Conservation (phyloP, 495 filamentous ascomycete genomes). For the Terfezia boudieri region DNA sequence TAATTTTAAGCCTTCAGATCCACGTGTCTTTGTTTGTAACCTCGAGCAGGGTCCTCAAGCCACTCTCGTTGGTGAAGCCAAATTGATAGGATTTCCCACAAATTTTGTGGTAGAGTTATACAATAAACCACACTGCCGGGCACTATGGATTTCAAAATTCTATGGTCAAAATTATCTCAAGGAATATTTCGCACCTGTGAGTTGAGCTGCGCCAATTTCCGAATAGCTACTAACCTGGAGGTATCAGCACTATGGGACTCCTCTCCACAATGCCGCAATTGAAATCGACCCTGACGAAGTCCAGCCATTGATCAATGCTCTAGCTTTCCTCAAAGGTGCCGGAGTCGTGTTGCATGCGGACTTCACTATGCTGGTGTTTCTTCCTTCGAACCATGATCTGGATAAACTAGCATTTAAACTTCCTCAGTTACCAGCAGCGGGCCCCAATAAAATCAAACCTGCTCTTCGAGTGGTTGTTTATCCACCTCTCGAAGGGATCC, state of each 20-base stretch:
- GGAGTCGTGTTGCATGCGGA: slow-evolving; percentile 11
- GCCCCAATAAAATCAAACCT: slow-evolving; percentile 3
- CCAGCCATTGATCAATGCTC: slow-evolving; percentile 8
- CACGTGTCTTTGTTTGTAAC: slow-evolving; percentile 12
- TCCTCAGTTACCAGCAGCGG: slow-evolving; percentile 4
- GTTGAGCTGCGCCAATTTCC: slow-evolving; percentile 1
- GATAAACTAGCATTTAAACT: slow-evolving; percentile 11
- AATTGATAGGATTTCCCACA: slow-evolving; percentile 21
- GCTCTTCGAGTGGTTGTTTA: slow-evolving; percentile 15
- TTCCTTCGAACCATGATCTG: slow-evolving; percentile 14
- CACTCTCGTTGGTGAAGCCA: slow-evolving; percentile 20
- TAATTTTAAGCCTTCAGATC: background rate
- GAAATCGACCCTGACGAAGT: slow-evolving; percentile 9
- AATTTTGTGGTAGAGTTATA: slow-evolving; percentile 12
- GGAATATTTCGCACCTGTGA: slow-evolving; percentile 19
- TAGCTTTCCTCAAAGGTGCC: slow-evolving; percentile 11
- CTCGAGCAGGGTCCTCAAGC: slow-evolving; percentile 19
- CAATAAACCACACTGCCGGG: slow-evolving; percentile 8
- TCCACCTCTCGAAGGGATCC: slow-evolving; percentile 9
- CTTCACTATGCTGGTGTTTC: slow-evolving; percentile 17
- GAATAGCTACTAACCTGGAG: background rate
- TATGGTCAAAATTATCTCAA: slow-evolving; percentile 22
- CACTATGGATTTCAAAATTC: slow-evolving; percentile 23
- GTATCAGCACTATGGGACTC: slow-evolving; percentile 10
- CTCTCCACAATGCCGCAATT: slow-evolving; percentile 14